Percentiles rank a stretch among this genome's conserved stretches.
phyloP scores from a whole-genome alignment of 768 basidiomycete genomes.

The Xerocomellus intermedius region DNA sequence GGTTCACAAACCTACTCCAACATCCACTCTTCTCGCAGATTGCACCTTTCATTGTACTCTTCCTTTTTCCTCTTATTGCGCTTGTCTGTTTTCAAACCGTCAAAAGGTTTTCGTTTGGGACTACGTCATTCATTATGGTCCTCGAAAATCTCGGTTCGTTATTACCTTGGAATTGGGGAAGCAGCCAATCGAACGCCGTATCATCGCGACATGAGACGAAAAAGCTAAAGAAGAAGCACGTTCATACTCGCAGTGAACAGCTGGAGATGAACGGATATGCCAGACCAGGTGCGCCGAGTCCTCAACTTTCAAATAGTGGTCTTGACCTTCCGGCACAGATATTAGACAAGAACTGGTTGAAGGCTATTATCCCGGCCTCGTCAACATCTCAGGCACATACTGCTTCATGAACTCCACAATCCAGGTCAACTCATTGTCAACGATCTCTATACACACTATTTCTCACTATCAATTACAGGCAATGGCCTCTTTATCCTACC shows the following conservation, averaged over 20 bases:
- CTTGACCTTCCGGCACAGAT: constrained; percentile 15
- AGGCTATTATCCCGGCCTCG: constrained; percentile 81
- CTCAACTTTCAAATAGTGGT: not conserved
- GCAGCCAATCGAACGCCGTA: constrained; percentile 20
- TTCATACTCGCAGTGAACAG: constrained; percentile 58
- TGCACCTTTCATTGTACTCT: constrained; percentile 53
- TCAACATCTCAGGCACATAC: constrained; percentile 94
- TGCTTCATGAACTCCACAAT: constrained; percentile 98
- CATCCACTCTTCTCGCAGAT: constrained; percentile 52
- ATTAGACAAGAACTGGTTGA: constrained; percentile 27
- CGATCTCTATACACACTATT: not conserved
- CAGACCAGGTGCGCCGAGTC: constrained; percentile 27
- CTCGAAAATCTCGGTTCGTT: constrained; percentile 54
- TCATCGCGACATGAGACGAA: constrained; percentile 35
- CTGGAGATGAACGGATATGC: constrained; percentile 41
- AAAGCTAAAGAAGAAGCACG: constrained; percentile 48
- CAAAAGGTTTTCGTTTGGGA: constrained; percentile 29
- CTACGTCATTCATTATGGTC: constrained; percentile 45
- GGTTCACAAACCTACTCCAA: constrained; percentile 38
- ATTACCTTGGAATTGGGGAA: constrained; percentile 67
- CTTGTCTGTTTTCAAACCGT: constrained; percentile 31
- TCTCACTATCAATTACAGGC: constrained; percentile 51
- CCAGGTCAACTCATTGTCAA: constrained; percentile 51
- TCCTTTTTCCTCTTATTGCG: constrained; percentile 41
- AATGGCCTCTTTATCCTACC: constrained; percentile 79